These are phyloP conservation scores for Nicotiana tabacum DNA, from an alignment of 257 asterid genomes.

Conservation along the genomic window DNA sequence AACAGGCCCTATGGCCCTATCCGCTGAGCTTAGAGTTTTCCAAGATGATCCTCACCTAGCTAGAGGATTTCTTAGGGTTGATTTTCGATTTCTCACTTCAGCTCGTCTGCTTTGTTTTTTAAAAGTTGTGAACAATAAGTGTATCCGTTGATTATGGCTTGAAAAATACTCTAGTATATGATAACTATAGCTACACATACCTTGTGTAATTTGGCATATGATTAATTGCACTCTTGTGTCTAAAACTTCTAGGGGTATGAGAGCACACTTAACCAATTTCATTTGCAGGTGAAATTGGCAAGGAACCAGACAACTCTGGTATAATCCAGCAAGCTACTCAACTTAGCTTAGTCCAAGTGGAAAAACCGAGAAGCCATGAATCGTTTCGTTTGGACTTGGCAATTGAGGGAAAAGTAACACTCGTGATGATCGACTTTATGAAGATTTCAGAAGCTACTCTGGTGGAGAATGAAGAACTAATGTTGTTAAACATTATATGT, in stretches of 20 bases:
- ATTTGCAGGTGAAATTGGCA: conserved; percentile 6
- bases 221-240: no score
- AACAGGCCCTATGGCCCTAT: no score
- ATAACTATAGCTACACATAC: no score
- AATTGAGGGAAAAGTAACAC: neutral
- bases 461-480: neutral
- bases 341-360: neutral
- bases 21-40: no score
- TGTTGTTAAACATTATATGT: neutral
- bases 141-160: neutral
- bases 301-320: neutral
- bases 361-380: conserved; percentile 4
- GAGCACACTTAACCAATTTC: neutral
- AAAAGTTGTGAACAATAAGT: no score
- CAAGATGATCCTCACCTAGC: no score
- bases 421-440: neutral
- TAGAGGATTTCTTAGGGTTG: no score
- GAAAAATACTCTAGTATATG: no score
- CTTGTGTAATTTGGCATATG: no score
- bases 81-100: no score
- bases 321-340: neutral
- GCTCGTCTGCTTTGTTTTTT: no score
- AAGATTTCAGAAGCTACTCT: neutral
- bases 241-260: no score
- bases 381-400: neutral